phyloP scores from a whole-genome alignment of 371 early-diverging fungal genomes.

The Apophysomyces elegans region DNA sequence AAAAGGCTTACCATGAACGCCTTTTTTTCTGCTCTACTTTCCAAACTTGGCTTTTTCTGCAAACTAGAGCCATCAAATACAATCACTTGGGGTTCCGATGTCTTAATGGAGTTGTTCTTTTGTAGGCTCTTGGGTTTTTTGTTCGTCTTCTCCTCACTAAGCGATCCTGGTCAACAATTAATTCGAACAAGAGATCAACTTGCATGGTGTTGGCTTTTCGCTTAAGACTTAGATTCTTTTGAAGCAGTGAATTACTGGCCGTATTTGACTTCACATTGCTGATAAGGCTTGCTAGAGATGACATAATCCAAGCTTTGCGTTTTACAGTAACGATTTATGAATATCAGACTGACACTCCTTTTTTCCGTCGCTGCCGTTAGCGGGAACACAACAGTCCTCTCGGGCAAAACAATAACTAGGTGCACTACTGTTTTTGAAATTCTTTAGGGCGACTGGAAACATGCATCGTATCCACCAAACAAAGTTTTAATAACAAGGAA shows the following conservation, averaged over 20 bases:
- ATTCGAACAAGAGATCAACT: neutral
- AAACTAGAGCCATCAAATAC: slow-evolving; percentile 45
- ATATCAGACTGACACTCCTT: no score
- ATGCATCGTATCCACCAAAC: no score
- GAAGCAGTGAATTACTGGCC: slow-evolving; percentile 32
- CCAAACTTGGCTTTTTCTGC: slow-evolving; percentile 27
- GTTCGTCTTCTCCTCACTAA: slow-evolving; percentile 12
- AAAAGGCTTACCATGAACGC: slow-evolving; percentile 40
- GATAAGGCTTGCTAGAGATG: slow-evolving; percentile 43
- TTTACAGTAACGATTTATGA: no score
- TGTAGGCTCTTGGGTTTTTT: slow-evolving; percentile 9
- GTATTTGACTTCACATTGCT: slow-evolving; percentile 47
- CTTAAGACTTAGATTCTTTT: slow-evolving; percentile 26
- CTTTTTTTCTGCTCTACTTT: slow-evolving; percentile 37
- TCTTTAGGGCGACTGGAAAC: no score
- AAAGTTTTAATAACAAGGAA: no score
- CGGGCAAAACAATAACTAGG: no score
- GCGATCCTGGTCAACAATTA: neutral
- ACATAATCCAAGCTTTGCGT: slow-evolving; percentile 16
- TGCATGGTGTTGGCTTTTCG: slow-evolving; percentile 30
- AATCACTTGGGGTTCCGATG: slow-evolving; percentile 39
- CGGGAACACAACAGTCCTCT: no score
- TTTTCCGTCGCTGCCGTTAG: no score
- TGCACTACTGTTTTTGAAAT: no score
- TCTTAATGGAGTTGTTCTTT: slow-evolving; percentile 6